Conservation (phyloP, 139 green algal genomes). For the Chlorella ohadii region DNA sequence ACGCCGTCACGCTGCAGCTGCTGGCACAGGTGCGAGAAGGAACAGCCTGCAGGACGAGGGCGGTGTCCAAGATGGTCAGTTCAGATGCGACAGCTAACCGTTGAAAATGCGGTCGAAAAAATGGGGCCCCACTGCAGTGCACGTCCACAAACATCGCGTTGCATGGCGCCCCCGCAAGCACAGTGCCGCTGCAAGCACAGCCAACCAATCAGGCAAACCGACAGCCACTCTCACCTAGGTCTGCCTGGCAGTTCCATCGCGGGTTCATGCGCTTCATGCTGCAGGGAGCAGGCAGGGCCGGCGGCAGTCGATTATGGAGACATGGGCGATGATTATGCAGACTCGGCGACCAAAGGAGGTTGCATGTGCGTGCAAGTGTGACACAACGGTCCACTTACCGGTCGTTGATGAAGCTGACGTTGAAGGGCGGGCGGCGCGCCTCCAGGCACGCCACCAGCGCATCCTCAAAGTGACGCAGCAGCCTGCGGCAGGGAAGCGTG, state of each 20-base stretch:
- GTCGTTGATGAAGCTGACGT: conserved; percentile 29
- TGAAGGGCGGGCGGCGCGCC: conserved; percentile 9
- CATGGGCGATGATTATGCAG: too few species aligned
- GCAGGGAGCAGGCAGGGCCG: background rate
- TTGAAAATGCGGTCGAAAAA: too few species aligned
- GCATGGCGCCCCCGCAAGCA: too few species aligned
- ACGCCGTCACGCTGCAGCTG: conserved; percentile 8
- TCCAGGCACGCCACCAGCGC: conserved; percentile 20
- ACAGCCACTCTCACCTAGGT: conserved; percentile 2
- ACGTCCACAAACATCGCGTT: too few species aligned
- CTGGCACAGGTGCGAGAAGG: conserved; percentile 18
- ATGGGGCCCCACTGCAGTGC: too few species aligned
- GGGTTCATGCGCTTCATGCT: conserved; percentile 8
- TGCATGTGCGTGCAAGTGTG: too few species aligned
- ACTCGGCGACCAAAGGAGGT: too few species aligned
- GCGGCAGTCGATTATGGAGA: too few species aligned
- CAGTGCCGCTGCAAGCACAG: background rate
- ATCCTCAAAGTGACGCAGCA: conserved; percentile 15
- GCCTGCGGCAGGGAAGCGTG: background rate
- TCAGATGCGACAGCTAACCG: too few species aligned
- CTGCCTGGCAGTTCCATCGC: conserved; percentile 23
- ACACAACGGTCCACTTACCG: background rate
- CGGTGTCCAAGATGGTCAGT: background rate
- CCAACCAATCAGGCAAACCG: too few species aligned
- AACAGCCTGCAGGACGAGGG: conserved; percentile 3